Base-by-base conservation (phyloP, 805 yeast genomes). In the Suhomyces tanzawaensis region DNA sequence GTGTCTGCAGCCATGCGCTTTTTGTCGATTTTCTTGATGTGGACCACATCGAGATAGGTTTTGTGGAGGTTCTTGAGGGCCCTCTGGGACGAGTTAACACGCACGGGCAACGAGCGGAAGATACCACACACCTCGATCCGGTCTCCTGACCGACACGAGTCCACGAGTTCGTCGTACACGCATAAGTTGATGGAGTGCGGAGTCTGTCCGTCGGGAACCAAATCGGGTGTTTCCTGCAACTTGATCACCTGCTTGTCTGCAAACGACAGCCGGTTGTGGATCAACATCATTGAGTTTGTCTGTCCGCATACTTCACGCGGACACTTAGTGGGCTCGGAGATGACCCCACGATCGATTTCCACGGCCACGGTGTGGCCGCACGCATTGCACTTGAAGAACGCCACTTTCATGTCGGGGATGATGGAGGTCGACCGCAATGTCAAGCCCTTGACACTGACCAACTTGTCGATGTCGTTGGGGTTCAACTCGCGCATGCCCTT, bases 161-260 rank as follows among this genome's bases (percentile, higher is more conserved):
- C 99, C 1, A 93, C 99, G 44, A 93, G 72, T 59, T 93, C 98
- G 62, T 93, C 99, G 57, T 91, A 93, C 1, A 87, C 95, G 68
- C 96, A 88, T 19, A 93, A 68, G 5, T 95, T 87, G 33, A 93
- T 86, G 11, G 96, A 83, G 62, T 93, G 99, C 1, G 99, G 99
- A 2, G 99, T 93, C 64, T 93, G 99, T 13, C 99, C 99, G 64
- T 86, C 98, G 3, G 99, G 99, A 12, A 91, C 95, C 45, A 80
- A 73, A 61, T 93, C 99, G 0, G 96, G 96, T 0, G 96, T 89
- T 62, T 93, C 99, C 64, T 93, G 99, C 29, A 93, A 68, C 53
- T 87, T 86, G 49, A 93, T 80, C 19, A 93, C 91, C 64, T 93
- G 99, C 57, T 91, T 93, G 62, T 93, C 97, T 18, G 95, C 93